Evolutionary conservation across 306 rosid genomes (phyloP).

Genomic region (Benincasa hispida): DNA sequence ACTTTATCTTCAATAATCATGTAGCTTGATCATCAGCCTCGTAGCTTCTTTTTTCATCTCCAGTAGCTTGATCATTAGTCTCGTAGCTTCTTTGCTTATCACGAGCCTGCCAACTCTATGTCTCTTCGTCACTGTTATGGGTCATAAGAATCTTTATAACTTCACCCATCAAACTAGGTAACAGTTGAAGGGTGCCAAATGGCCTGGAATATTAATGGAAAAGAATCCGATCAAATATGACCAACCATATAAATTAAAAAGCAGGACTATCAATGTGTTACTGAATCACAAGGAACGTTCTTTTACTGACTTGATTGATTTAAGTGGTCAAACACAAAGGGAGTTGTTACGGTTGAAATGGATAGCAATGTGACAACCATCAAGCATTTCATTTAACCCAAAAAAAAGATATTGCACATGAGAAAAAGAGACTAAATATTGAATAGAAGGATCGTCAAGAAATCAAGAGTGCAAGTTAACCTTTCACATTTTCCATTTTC

Average conservation of each 20-base stretch:
- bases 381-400: slow-evolving; percentile 80
- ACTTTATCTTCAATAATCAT: no score
- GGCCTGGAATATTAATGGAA: slow-evolving; percentile 59
- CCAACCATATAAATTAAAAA: neutral
- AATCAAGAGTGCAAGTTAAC: slow-evolving; percentile 24
- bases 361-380: slow-evolving; percentile 89
- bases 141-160: slow-evolving; percentile 63
- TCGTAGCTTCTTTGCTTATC: no score
- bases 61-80: no score
- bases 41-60: no score
- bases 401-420: slow-evolving; percentile 2
- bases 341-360: slow-evolving; percentile 62
- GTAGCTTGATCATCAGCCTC: no score
- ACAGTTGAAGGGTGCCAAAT: slow-evolving; percentile 49
- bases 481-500: slow-evolving; percentile 80
- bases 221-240: slow-evolving; percentile 8
- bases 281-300: slow-evolving; percentile 7
- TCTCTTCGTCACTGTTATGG: slow-evolving; percentile 59
- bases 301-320: slow-evolving; percentile 40
- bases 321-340: slow-evolving; percentile 58
- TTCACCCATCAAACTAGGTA: slow-evolving; percentile 70
- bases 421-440: neutral
- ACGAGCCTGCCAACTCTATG: slow-evolving; percentile 95
- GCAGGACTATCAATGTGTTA: slow-evolving; percentile 2
- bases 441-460: neutral